These are phyloP conservation scores for Falciphora oryzae DNA, from an alignment of 2,329 filamentous ascomycete species.

Conservation along the genomic window DNA sequence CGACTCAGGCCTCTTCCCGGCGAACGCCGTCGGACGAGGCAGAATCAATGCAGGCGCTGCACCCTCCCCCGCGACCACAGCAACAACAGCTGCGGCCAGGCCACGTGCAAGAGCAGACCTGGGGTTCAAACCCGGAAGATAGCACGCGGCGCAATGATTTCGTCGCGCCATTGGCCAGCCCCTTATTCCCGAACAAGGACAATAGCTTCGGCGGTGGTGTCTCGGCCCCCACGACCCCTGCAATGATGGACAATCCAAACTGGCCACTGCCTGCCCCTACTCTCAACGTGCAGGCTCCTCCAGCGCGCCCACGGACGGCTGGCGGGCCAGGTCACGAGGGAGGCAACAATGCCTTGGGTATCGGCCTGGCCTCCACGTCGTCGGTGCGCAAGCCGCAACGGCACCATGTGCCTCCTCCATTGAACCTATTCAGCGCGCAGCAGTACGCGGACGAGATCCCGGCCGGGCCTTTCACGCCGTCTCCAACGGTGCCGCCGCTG, in stretches of 20 bases:
- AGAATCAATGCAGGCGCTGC: not conserved
- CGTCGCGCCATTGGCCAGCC: slow-evolving; percentile 6
- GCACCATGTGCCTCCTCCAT: slow-evolving; percentile 7
- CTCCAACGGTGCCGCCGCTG: not conserved
- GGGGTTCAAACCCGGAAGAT: not conserved
- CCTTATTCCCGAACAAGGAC: slow-evolving; percentile 1
- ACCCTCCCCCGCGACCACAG: slow-evolving; percentile 1
- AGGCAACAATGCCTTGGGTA: not conserved
- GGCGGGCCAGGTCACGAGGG: slow-evolving; percentile 2
- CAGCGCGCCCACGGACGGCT: slow-evolving; percentile 4
- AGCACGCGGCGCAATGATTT: not conserved
- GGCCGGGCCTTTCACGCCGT: slow-evolving; percentile 15
- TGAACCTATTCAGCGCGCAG: slow-evolving; percentile 16
- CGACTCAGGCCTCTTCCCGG: not conserved
- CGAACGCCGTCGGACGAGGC: not conserved
- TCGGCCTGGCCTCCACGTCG: not conserved
- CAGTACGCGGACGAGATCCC: slow-evolving; percentile 17
- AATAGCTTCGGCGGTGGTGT: not conserved
- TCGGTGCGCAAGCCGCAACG: slow-evolving; percentile 8
- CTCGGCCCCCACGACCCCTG: slow-evolving; percentile 12
- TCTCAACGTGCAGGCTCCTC: not conserved
- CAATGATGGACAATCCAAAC: slow-evolving; percentile 11
- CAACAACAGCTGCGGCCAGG: slow-evolving; percentile 1
- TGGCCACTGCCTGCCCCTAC: slow-evolving; percentile 16
- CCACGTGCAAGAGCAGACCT: not conserved